Evolutionary conservation across 2,329 filamentous ascomycete species (phyloP).

Genomic region (Diaporthe destruens): DNA sequence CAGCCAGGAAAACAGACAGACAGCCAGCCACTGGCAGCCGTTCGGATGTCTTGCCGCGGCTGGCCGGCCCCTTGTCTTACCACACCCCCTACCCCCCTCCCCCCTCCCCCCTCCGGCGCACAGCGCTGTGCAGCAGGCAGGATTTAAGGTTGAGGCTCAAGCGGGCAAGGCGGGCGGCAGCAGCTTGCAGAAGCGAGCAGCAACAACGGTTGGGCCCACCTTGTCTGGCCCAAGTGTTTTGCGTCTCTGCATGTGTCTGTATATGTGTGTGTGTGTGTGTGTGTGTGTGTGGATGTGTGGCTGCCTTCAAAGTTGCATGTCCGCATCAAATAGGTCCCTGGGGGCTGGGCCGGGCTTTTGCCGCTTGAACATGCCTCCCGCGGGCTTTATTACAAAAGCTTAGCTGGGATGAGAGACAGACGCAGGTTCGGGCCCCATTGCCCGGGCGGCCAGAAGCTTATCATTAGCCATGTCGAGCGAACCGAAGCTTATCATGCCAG

Average conservation of each 20-base stretch:
- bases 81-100: neutral
- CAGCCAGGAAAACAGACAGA: too few relatives aligned
- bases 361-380: neutral
- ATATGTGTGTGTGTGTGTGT: too few relatives aligned
- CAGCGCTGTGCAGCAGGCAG: neutral
- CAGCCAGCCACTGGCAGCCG: neutral
- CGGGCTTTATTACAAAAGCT: slow-evolving; percentile 4
- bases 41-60: slow-evolving; percentile 6
- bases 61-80: too few relatives aligned
- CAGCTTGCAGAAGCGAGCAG: neutral
- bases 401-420: neutral
- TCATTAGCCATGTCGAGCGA: slow-evolving; percentile 7
- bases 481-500: neutral
- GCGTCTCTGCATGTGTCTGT: neutral
- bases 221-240: neutral
- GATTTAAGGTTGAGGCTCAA: slow-evolving; percentile 35
- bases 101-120: too few relatives aligned
- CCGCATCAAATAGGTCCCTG: neutral
- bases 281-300: neutral
- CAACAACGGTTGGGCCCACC: neutral
- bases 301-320: too few relatives aligned
- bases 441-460: slow-evolving; percentile 8
- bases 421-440: neutral
- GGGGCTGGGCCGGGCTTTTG: too few relatives aligned
- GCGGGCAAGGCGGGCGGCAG: slow-evolving; percentile 25